Evolutionary conservation across 768 basidiomycete species (phyloP).

Genomic region (Postia placenta): DNA sequence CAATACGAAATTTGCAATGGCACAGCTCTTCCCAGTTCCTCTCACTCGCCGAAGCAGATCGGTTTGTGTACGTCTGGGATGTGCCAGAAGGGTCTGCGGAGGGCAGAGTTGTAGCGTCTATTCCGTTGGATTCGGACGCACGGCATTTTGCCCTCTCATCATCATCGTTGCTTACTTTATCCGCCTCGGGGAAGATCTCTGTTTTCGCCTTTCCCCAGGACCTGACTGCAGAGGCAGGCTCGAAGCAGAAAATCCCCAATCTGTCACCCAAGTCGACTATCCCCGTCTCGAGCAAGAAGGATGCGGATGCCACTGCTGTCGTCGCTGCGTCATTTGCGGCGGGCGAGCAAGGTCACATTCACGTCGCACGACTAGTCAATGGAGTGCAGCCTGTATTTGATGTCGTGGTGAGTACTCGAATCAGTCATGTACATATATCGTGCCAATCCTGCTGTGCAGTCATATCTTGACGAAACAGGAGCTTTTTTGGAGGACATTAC

Average conservation of each 20-base stretch:
- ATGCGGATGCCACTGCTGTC: conserved; percentile 30
- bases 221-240: conserved; percentile 31
- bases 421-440: background rate
- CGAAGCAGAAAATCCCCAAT: conserved; percentile 41
- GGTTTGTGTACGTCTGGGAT: conserved; percentile 59
- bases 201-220: conserved; percentile 50
- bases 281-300: conserved; percentile 30
- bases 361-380: conserved; percentile 46
- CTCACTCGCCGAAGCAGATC: conserved; percentile 57
- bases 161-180: conserved; percentile 41
- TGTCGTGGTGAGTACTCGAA: conserved; percentile 40
- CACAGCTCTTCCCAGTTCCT: conserved; percentile 42
- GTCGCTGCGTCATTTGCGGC: conserved; percentile 42
- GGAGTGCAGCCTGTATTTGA: conserved; percentile 58
- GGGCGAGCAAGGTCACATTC: conserved; percentile 28
- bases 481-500: conserved; percentile 45
- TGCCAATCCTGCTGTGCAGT: conserved; percentile 28
- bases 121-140: conserved; percentile 62
- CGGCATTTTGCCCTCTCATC: conserved; percentile 30
- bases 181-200: conserved; percentile 53
- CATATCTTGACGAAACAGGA: conserved; percentile 48
- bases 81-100: conserved; percentile 35
- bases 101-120: conserved; percentile 52
- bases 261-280: conserved; percentile 49
- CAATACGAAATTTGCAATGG: conserved; percentile 48